These are phyloP conservation scores for Limonium bicolor DNA, from an alignment of 148 eudicot species.

Conservation along the genomic window DNA sequence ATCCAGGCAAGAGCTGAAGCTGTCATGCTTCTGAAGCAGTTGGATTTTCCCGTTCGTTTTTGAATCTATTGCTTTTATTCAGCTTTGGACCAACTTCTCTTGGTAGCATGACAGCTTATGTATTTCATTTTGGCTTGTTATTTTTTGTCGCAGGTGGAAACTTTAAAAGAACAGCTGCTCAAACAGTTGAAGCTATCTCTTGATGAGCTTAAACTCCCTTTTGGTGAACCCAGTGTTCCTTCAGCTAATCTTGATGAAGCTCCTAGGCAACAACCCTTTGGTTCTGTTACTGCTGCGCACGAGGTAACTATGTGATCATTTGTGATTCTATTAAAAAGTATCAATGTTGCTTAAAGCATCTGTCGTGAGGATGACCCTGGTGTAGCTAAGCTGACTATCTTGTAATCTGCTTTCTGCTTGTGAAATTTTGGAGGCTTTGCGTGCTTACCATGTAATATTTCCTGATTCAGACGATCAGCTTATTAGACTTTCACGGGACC, in stretches of 20 bases:
- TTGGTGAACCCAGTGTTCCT: conserved; percentile 18
- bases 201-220: conserved; percentile 49
- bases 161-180: conserved; percentile 69
- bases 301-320: conserved; percentile 32
- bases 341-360: too few species aligned
- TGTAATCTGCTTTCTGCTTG: conserved; percentile 50
- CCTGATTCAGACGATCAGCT: conserved; percentile 79
- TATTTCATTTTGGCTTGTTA: not conserved
- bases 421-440: conserved; percentile 86
- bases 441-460: conserved; percentile 80
- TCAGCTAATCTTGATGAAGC: conserved; percentile 23
- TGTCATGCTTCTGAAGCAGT: conserved; percentile 94
- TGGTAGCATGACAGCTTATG: too few species aligned
- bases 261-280: conserved; percentile 21
- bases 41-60: conserved; percentile 81
- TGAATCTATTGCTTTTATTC: conserved; percentile 3
- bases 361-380: too few species aligned
- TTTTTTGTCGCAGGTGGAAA: conserved; percentile 52
- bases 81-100: too few species aligned
- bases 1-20: conserved; percentile 99
- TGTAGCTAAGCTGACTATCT: conserved; percentile 8
- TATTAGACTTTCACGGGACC: conserved; percentile 53
- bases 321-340: too few species aligned
- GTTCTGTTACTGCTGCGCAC: conserved; percentile 28
- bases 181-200: conserved; percentile 85